phyloP scores from a whole-genome alignment of 345 rosid species.

The Chamaenerion angustifolium region DNA sequence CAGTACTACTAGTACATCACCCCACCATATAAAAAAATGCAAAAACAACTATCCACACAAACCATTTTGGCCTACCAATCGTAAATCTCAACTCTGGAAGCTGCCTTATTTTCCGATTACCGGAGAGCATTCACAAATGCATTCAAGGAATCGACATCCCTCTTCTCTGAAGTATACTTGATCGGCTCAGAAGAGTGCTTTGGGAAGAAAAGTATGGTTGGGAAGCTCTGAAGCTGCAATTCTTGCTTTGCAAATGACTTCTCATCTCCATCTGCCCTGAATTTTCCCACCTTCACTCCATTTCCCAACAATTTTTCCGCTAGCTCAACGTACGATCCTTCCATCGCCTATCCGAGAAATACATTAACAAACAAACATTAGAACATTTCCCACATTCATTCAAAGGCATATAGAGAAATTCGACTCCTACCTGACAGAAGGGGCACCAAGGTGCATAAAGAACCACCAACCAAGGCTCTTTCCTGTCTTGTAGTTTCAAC shows the following conservation, averaged over 20 bases:
- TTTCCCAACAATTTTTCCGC: conserved; percentile 61
- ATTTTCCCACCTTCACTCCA: conserved; percentile 85
- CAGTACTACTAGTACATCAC: too few species aligned
- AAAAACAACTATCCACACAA: too few species aligned
- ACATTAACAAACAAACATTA: conserved; percentile 1
- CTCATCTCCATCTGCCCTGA: conserved; percentile 72
- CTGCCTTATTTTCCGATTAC: conserved; percentile 4
- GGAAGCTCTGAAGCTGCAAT: conserved; percentile 78
- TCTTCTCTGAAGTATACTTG: conserved; percentile 77
- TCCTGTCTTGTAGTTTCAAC: conserved; percentile 42
- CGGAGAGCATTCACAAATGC: conserved; percentile 71
- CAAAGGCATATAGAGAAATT: too few species aligned
- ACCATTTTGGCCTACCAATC: too few species aligned
- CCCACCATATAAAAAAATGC: too few species aligned
- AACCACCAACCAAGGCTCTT: conserved; percentile 82
- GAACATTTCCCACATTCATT: too few species aligned
- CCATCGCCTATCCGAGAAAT: conserved; percentile 45
- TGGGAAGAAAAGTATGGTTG: conserved; percentile 73
- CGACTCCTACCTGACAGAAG: conserved; percentile 50
- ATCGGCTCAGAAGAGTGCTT: conserved; percentile 51
- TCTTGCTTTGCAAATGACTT: conserved; percentile 67
- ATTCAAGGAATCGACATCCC: conserved; percentile 81
- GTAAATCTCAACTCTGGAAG: too few species aligned
- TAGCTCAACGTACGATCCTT: conserved; percentile 51
- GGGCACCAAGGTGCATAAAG: conserved; percentile 98